Percentiles rank a stretch among this genome's conserved stretches.
Evolutionary conservation across 257 asterid species (phyloP).

Genomic region (Primulina eburnea): DNA sequence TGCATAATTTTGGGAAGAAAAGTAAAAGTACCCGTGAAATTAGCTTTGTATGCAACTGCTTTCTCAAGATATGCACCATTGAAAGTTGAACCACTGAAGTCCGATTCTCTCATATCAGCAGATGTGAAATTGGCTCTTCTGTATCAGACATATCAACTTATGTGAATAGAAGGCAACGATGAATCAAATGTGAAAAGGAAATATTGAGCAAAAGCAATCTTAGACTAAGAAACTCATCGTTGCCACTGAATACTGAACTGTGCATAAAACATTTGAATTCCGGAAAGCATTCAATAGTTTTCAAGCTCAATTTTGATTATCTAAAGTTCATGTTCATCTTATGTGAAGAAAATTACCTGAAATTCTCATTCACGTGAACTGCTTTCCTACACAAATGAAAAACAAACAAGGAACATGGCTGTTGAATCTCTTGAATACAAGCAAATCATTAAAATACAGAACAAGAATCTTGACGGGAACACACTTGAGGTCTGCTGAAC

Average conservation of each 20-base stretch:
- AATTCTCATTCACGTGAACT: conserved; percentile 80
- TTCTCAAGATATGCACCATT: conserved; percentile 96
- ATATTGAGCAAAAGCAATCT: no score
- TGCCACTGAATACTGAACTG: neutral
- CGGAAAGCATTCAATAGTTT: neutral
- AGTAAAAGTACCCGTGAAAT: conserved; percentile 58
- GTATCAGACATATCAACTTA: conserved; percentile 45
- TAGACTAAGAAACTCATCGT: neutral
- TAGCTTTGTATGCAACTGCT: conserved; percentile 87
- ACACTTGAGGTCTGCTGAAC: conserved; percentile 89
- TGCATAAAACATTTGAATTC: neutral
- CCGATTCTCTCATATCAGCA: conserved; percentile 97
- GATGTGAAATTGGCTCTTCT: conserved; percentile 98
- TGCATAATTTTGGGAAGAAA: neutral
- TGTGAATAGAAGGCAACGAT: conserved; percentile 31
- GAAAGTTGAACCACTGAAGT: conserved; percentile 92
- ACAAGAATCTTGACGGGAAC: conserved; percentile 14
- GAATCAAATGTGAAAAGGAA: neutral
- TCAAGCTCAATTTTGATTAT: neutral
- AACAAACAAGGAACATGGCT: neutral
- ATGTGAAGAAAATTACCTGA: conserved; percentile 52
- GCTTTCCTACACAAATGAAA: conserved; percentile 64
- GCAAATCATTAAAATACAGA: neutral
- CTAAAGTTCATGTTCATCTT: neutral
- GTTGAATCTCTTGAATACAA: neutral